phyloP scores from a whole-genome alignment of 1,139 yeast species.

The Geotrichum fermentans region DNA sequence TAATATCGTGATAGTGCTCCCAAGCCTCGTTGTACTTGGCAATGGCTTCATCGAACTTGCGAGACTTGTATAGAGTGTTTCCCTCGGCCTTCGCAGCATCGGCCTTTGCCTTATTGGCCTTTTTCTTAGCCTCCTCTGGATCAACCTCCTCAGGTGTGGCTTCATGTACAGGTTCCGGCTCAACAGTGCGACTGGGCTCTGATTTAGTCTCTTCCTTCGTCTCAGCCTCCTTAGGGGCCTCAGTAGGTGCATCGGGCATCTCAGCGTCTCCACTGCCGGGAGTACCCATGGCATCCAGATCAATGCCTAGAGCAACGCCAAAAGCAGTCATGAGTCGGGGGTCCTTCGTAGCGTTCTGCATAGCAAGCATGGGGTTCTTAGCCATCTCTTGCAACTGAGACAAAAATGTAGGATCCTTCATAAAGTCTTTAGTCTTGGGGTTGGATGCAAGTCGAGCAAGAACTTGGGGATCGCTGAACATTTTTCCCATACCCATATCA shows the following conservation, averaged over 20 bases:
- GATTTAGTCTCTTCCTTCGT: slow-evolving; percentile 18
- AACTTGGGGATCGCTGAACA: slow-evolving; percentile 77
- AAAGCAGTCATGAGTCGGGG: slow-evolving; percentile 85
- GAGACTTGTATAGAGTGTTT: slow-evolving; percentile 77
- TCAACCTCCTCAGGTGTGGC: slow-evolving; percentile 33
- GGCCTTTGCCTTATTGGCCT: slow-evolving; percentile 74
- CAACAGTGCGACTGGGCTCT: slow-evolving; percentile 25
- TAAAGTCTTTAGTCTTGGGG: slow-evolving; percentile 81
- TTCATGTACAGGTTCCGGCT: slow-evolving; percentile 39
- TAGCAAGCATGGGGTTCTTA: slow-evolving; percentile 67
- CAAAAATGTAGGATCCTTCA: slow-evolving; percentile 84
- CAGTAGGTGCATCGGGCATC: slow-evolving; percentile 29
- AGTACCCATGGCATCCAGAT: slow-evolving; percentile 40
- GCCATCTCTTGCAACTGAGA: slow-evolving; percentile 63
- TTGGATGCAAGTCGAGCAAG: slow-evolving; percentile 69
- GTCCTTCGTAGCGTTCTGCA: slow-evolving; percentile 59
- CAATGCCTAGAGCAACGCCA: slow-evolving; percentile 82
- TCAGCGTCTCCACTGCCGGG: slow-evolving; percentile 22
- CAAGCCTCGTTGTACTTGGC: slow-evolving; percentile 81
- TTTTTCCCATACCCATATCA: slow-evolving; percentile 69
- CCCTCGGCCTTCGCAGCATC: slow-evolving; percentile 82
- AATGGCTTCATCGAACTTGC: slow-evolving; percentile 90
- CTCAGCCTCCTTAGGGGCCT: slow-evolving; percentile 32
- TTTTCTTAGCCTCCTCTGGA: slow-evolving; percentile 32
- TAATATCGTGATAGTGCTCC: slow-evolving; percentile 75